Base-by-base conservation (phyloP, 441 rosid species). In the Euphorbia schlechtendalii region DNA sequence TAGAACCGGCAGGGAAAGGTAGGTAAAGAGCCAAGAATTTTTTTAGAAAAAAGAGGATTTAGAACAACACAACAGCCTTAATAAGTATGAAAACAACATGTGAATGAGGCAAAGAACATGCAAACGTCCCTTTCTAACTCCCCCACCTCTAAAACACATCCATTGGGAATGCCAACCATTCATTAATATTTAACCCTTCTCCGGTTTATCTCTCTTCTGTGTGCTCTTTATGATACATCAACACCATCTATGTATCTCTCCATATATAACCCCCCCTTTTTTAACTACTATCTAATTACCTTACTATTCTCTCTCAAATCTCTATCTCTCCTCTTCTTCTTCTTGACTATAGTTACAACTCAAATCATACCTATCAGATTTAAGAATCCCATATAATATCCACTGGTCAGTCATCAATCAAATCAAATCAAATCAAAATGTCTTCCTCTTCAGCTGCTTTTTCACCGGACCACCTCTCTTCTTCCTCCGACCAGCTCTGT, bases 401-500 rank as follows among this genome's bases (percentile, higher is more conserved):
- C 79, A 64, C 76, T 80, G 85, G 76, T 82, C 80, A 70, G 86
- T 80, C 34, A 32, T 6, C 6, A 79, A 79, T 85, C 84, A 75
- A 69, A 0, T 1, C 30, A 6, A 54, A 25, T 54, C 18, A 22
- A 22, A 69, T 49, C 61, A 60, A 64, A 17, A 83, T 84, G 88
- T 82, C 89, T 60, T 85, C 96, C 68, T 88, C 95, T 69, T 72
- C 90, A 64, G 64, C 86, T 83, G 75, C 83, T 74, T 83, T 81
- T 68, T 82, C 93, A 69, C 86, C 92, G 85, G 97, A 92, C 84
- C 92, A 82, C 80, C 84, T 84, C 83, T 81, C 92, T 72, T 46
- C 51, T 17, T 86, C 97, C 80, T 80, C 91, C 78, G 98, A 92
- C 49, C 94, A 92, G 81, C 98, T 92, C 77, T 89, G 97, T 79